Percentiles rank a stretch among this genome's conserved stretches.
phyloP scores from a whole-genome alignment of 345 rosid genomes.

The Citrus hindsii region DNA sequence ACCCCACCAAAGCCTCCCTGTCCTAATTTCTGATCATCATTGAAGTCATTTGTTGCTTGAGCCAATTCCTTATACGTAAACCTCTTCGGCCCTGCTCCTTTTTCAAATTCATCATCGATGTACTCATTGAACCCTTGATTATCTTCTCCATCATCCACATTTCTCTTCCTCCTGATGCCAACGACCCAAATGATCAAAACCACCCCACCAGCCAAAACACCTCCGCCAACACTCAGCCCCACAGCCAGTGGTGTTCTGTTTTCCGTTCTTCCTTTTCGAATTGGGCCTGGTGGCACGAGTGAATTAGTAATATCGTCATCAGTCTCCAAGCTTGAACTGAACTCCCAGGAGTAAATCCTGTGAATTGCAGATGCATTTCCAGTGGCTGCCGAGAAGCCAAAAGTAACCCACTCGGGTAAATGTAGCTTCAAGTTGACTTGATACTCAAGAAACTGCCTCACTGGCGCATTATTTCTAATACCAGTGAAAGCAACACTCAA shows the following conservation, averaged over 20 bases:
- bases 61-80: conserved; percentile 19
- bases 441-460: neutral
- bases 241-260: neutral
- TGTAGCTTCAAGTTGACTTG: conserved; percentile 7
- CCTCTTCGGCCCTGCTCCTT: conserved; percentile 13
- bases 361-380: conserved; percentile 10
- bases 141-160: neutral
- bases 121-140: neutral
- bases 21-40: conserved; percentile 18
- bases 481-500: conserved; percentile 17
- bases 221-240: conserved; percentile 5
- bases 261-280: neutral
- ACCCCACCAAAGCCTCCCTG: conserved; percentile 25
- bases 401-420: conserved; percentile 16
- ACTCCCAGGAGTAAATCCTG: conserved; percentile 21
- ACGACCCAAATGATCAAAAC: neutral
- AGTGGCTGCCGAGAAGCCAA: conserved; percentile 32
- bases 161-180: neutral
- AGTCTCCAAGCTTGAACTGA: neutral
- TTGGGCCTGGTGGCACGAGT: too few relatives aligned
- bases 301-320: neutral
- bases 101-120: conserved; percentile 17
- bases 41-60: conserved; percentile 15
- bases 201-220: neutral
- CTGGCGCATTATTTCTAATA: neutral